Evolutionary conservation across 805 yeast genomes (phyloP), one percentile per base, ranked within the genome.

Genomic region (Yarrowia osloensis): DNA sequence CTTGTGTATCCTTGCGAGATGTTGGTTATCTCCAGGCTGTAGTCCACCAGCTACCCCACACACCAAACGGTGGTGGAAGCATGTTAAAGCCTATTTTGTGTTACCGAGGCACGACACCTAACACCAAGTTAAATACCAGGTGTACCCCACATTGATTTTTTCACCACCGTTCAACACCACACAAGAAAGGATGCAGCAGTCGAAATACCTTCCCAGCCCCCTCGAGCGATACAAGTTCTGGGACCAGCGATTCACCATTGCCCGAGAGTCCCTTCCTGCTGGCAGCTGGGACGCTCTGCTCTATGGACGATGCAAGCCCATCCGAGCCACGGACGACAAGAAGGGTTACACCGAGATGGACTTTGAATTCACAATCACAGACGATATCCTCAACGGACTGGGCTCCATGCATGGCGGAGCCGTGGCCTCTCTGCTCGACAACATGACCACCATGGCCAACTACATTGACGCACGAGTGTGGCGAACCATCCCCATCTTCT

Each of bases 351-450:
- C 66, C n/a, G 66, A 61, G 19, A 35, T 61, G 52, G 66, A 61
- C 22, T 61, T 61, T 33, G 66, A 61, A 31, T 61, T 61, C 54
- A 46, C 54, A 9, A 46, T 61, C 33, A 44, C 66, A 6, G 66
- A 61, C 33, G 54, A 61, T 22, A 46, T 61, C 12, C 66, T 61
- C 54, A 61, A 61, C 22, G 66, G 66, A 17, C 54, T 61, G 39
- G 66, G 66, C 22, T 42, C 40, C 66, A 61, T 61, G 66, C 66
- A 61, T 17, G 66, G 66, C 7, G 66, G 66, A 44, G 66, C 66
- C 4, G 54, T 46, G 42, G 66, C 54, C 7, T 61, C 66, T 11
- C 33, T 61, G 40, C 40, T 61, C 24, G 66, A 61, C 15, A 61
- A 61, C 35, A 46, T 46, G 54, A 61, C 66, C 42, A 61, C 66